These are phyloP conservation scores for Pouteria glomerata DNA, from an alignment of 148 eudicot genomes.

Conservation along the genomic window DNA sequence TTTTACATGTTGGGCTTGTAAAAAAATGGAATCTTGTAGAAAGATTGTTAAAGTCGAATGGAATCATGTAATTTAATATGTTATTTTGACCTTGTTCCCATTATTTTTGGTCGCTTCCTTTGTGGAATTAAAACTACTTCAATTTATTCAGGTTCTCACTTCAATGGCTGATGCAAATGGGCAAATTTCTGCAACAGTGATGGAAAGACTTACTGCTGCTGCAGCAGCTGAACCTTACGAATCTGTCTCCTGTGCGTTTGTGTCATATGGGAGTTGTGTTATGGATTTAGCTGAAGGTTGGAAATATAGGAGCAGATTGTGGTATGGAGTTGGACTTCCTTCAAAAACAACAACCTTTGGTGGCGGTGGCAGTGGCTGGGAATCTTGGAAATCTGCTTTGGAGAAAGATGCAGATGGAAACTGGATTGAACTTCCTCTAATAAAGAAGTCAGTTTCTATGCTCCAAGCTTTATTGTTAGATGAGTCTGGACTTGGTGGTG, in stretches of 20 bases:
- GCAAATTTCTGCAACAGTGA: conserved; percentile 66
- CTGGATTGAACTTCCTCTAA: conserved; percentile 90
- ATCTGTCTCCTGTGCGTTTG: conserved; percentile 94
- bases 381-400: conserved; percentile 72
- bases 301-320: conserved; percentile 87
- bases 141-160: conserved; percentile 59
- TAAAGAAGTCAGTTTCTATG: conserved; percentile 85
- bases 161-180: conserved; percentile 91
- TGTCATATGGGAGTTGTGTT: conserved; percentile 89
- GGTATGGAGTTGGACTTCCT: conserved; percentile 90
- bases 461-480: conserved; percentile 92
- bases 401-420: conserved; percentile 80
- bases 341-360: conserved; percentile 48
- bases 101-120: neutral
- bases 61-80: neutral
- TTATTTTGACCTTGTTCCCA: neutral
- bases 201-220: conserved; percentile 93
- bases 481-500: conserved; percentile 98
- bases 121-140: conserved; percentile 12
- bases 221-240: conserved; percentile 97
- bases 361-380: conserved; percentile 99
- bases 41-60: neutral
- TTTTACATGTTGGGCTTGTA: too few species aligned
- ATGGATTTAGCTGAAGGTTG: conserved; percentile 87
- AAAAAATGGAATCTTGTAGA: too few species aligned